phyloP scores from a whole-genome alignment of 208 protist genomes.

The Herpetomonas tarakana region DNA sequence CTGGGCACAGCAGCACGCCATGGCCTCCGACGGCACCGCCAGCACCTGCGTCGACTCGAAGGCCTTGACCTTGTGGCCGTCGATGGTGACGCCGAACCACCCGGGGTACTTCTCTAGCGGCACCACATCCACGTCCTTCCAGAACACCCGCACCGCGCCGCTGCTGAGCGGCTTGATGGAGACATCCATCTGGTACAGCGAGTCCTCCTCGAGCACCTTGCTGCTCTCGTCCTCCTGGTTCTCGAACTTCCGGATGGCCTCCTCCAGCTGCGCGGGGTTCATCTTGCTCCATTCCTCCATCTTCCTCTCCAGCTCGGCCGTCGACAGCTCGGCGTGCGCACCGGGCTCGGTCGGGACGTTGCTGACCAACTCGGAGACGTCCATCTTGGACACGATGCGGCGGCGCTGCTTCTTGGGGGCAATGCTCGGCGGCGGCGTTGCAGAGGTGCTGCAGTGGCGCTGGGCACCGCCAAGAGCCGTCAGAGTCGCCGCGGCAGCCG shows the following conservation, averaged over 20 bases:
- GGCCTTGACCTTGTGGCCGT: slow-evolving; percentile 83
- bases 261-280: slow-evolving; percentile 67
- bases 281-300: slow-evolving; percentile 73
- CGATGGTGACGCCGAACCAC: slow-evolving; percentile 86
- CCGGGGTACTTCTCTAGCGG: slow-evolving; percentile 47
- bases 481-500: too few relatives aligned
- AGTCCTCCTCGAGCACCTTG: slow-evolving; percentile 78
- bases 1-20: slow-evolving; percentile 81
- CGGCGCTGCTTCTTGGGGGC: slow-evolving; percentile 64
- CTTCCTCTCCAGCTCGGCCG: slow-evolving; percentile 82
- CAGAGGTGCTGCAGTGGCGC: not conserved
- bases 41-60: slow-evolving; percentile 78
- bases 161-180: slow-evolving; percentile 63
- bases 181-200: slow-evolving; percentile 90
- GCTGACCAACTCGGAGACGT: slow-evolving; percentile 53
- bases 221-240: slow-evolving; percentile 67
- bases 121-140: slow-evolving; percentile 82
- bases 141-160: slow-evolving; percentile 81
- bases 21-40: slow-evolving; percentile 77
- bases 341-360: slow-evolving; percentile 73
- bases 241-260: slow-evolving; percentile 54
- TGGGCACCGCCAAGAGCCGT: too few relatives aligned
- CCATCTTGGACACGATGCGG: slow-evolving; percentile 48
- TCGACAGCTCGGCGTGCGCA: slow-evolving; percentile 79
- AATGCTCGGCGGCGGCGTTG: slow-evolving; percentile 22